Percentiles rank a stretch among this genome's conserved stretches.
phyloP scores from a whole-genome alignment of 2,329 filamentous ascomycete genomes.

The Chaetothyriales sp. region DNA sequence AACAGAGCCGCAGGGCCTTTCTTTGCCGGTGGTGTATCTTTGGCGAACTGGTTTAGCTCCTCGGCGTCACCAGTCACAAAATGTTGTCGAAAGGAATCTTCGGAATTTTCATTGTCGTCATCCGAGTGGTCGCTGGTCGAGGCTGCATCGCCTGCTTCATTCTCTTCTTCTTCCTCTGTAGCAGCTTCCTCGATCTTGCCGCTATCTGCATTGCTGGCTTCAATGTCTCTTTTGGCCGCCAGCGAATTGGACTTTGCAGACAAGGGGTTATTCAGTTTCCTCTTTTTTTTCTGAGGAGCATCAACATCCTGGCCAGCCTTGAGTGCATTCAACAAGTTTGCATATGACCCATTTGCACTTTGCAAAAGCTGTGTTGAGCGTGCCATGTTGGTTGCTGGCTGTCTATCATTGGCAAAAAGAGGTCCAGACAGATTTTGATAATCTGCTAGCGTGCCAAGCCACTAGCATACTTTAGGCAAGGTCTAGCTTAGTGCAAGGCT shows the following conservation, averaged over 20 bases:
- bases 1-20: conserved; percentile 18
- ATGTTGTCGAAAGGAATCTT: conserved; percentile 24
- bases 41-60: not conserved
- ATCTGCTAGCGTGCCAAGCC: not conserved
- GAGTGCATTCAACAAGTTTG: conserved; percentile 41
- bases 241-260: not conserved
- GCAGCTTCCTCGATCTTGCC: conserved; percentile 5
- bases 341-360: conserved; percentile 31
- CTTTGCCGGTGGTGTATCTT: conserved; percentile 22
- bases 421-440: not conserved
- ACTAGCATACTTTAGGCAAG: too few species aligned
- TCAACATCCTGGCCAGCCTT: conserved; percentile 27
- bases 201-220: conserved; percentile 12
- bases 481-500: not conserved
- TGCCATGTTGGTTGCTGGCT: conserved; percentile 22
- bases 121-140: conserved; percentile 27
- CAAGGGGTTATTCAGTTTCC: conserved; percentile 33
- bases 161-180: conserved; percentile 15
- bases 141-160: conserved; percentile 17
- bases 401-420: not conserved
- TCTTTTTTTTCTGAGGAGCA: conserved; percentile 36
- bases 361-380: conserved; percentile 13
- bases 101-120: conserved; percentile 17
- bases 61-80: conserved; percentile 29
- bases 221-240: not conserved